Conservation (phyloP, 2,329 filamentous ascomycete genomes). For the Beauveria rudraprayagi region DNA sequence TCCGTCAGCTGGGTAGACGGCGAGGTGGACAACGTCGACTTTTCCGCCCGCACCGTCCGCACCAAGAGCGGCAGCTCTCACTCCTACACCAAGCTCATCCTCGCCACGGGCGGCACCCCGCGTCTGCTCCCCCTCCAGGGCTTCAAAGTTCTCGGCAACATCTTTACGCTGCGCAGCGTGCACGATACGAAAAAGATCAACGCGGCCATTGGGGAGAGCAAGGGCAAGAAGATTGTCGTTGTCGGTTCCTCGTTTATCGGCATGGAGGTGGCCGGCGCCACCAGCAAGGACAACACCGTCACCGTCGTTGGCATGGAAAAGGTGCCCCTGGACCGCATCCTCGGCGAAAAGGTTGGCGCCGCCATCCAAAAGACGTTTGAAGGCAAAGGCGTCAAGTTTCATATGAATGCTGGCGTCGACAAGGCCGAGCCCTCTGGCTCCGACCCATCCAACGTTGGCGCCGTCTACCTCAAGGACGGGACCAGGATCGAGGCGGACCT, state of each 20-base stretch:
- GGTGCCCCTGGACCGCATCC: conserved; percentile 74
- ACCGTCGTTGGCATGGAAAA: conserved; percentile 84
- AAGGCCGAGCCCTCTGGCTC: conserved; percentile 66
- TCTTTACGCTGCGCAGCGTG: conserved; percentile 77
- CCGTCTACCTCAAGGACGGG: conserved; percentile 77
- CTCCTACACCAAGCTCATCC: conserved; percentile 77
- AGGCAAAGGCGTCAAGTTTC: conserved; percentile 81
- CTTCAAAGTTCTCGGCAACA: conserved; percentile 77
- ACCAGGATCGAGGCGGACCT: conserved; percentile 78
- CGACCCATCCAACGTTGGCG: conserved; percentile 65
- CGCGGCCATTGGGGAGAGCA: conserved; percentile 67
- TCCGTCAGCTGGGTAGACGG: conserved; percentile 50
- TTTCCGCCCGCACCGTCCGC: conserved; percentile 61
- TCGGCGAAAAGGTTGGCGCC: conserved; percentile 72
- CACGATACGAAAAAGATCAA: conserved; percentile 66
- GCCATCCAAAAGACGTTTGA: conserved; percentile 75
- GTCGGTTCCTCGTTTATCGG: conserved; percentile 95
- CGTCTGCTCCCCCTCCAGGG: conserved; percentile 70
- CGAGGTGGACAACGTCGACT: conserved; percentile 69
- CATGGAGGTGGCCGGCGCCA: conserved; percentile 90
- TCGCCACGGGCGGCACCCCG: conserved; percentile 79
- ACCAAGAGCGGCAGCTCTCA: conserved; percentile 66
- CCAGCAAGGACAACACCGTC: conserved; percentile 70
- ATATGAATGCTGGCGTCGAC: conserved; percentile 72
- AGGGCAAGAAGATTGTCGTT: conserved; percentile 85